These are phyloP conservation scores for Capronia americana DNA, from an alignment of 2,329 filamentous ascomycete genomes.

Conservation along the genomic window DNA sequence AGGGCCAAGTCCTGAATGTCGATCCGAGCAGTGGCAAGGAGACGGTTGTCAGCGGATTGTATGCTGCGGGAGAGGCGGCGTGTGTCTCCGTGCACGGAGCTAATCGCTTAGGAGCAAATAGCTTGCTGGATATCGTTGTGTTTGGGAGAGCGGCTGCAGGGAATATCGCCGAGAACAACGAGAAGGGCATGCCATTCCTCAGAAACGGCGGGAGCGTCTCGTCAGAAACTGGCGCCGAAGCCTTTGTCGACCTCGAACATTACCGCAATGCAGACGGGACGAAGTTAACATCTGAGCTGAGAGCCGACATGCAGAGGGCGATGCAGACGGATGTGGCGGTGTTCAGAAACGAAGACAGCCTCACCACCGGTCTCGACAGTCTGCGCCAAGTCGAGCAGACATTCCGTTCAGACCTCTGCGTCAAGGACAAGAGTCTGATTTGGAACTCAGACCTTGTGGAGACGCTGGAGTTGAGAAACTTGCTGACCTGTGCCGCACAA, in stretches of 20 bases:
- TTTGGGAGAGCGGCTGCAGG: constrained; percentile 97
- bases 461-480: constrained; percentile 91
- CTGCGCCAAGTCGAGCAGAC: constrained; percentile 78
- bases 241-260: constrained; percentile 68
- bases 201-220: constrained; percentile 76
- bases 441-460: constrained; percentile 97
- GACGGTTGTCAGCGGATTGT: constrained; percentile 91
- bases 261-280: constrained; percentile 78
- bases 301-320: constrained; percentile 86
- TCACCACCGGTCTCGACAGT: constrained; percentile 82
- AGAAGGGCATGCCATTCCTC: constrained; percentile 63
- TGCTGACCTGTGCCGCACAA: constrained; percentile 91
- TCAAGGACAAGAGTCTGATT: constrained; percentile 95
- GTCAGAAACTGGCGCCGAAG: constrained; percentile 85
- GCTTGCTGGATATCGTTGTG: constrained; percentile 93
- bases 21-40: constrained; percentile 81
- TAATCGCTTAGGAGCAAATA: constrained; percentile 97
- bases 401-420: constrained; percentile 74
- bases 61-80: constrained; percentile 94
- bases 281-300: constrained; percentile 80
- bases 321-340: constrained; percentile 94
- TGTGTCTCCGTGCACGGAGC: constrained; percentile 98
- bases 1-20: constrained; percentile 92
- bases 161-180: constrained; percentile 94
- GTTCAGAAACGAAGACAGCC: constrained; percentile 82